phyloP scores from a whole-genome alignment of 495 filamentous ascomycete genomes.

The Xylaria longipes region DNA sequence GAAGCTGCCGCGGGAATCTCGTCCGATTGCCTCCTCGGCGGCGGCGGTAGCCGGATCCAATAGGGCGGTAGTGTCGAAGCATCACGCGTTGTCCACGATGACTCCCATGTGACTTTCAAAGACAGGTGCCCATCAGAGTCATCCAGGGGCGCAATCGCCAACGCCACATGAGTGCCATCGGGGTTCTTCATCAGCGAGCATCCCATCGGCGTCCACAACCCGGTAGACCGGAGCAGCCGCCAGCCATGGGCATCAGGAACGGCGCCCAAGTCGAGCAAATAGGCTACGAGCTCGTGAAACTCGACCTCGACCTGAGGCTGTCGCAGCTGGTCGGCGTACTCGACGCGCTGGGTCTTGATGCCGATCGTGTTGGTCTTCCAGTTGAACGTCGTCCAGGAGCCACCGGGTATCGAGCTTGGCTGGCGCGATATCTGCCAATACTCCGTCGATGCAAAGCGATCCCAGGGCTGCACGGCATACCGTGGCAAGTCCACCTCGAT shows the following conservation, averaged over 20 bases:
- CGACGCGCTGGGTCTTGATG: slow-evolving; percentile 63
- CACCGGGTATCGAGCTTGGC: slow-evolving; percentile 60
- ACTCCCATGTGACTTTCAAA: slow-evolving; percentile 60
- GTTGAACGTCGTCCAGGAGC: slow-evolving; percentile 68
- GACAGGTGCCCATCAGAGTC: slow-evolving; percentile 69
- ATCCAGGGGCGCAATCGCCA: slow-evolving; percentile 64
- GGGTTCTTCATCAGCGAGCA: slow-evolving; percentile 64
- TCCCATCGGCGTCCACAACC: slow-evolving; percentile 68
- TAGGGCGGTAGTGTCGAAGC: slow-evolving; percentile 63
- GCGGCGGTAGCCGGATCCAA: slow-evolving; percentile 60
- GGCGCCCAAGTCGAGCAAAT: slow-evolving; percentile 68
- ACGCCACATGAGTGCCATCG: slow-evolving; percentile 54
- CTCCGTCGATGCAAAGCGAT: slow-evolving; percentile 57
- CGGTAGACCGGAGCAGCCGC: slow-evolving; percentile 61
- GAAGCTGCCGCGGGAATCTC: not conserved
- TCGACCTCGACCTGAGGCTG: slow-evolving; percentile 70
- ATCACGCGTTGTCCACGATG: slow-evolving; percentile 63
- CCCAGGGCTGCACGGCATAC: slow-evolving; percentile 65
- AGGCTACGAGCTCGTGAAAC: slow-evolving; percentile 65
- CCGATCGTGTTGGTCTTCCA: slow-evolving; percentile 68
- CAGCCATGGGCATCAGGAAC: slow-evolving; percentile 65
- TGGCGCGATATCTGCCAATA: slow-evolving; percentile 62
- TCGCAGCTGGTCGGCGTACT: slow-evolving; percentile 69
- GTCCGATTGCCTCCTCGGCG: slow-evolving; percentile 28
- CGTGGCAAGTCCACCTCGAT: slow-evolving; percentile 71